A percentile compares a stretch with the other conserved stretches of the same genome.
These are phyloP conservation scores for Cicer bijugum DNA, from an alignment of 306 rosid genomes.

Conservation along the genomic window DNA sequence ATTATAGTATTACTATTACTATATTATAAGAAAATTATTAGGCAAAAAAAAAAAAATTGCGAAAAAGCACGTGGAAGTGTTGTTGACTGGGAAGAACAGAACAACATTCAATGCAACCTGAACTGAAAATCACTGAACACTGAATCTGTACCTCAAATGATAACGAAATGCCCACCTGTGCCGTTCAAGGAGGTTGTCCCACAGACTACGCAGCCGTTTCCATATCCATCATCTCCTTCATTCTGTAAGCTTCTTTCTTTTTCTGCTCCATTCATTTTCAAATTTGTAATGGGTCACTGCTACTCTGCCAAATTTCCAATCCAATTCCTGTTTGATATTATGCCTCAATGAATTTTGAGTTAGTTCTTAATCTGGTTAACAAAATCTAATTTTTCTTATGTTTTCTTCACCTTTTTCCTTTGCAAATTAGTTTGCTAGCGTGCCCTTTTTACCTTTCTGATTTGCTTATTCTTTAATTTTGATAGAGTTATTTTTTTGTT, in stretches of 20 bases:
- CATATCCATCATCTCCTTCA: slow-evolving; percentile 57
- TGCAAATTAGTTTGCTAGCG: slow-evolving; percentile 8
- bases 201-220: slow-evolving; percentile 75
- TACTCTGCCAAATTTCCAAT: not conserved
- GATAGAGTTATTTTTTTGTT: slow-evolving; percentile 2
- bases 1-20: too few species aligned
- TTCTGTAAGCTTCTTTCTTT: slow-evolving; percentile 56
- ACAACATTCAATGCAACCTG: slow-evolving; percentile 29
- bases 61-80: slow-evolving; percentile 41
- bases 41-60: not conserved
- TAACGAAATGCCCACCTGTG: slow-evolving; percentile 63
- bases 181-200: slow-evolving; percentile 84
- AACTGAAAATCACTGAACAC: slow-evolving; percentile 6
- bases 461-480: slow-evolving; percentile 24
- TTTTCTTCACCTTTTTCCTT: slow-evolving; percentile 10
- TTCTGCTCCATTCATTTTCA: not conserved
- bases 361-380: slow-evolving; percentile 17
- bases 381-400: not conserved
- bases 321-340: slow-evolving; percentile 40
- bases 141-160: slow-evolving; percentile 48
- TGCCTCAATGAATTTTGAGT: slow-evolving; percentile 35
- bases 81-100: slow-evolving; percentile 29
- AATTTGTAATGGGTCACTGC: not conserved
- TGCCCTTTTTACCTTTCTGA: slow-evolving; percentile 15
- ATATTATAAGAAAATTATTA: not conserved